These are phyloP conservation scores for Phaeosphaeriaceae sp. DNA, from an alignment of 2,329 filamentous ascomycete species.

Conservation along the genomic window DNA sequence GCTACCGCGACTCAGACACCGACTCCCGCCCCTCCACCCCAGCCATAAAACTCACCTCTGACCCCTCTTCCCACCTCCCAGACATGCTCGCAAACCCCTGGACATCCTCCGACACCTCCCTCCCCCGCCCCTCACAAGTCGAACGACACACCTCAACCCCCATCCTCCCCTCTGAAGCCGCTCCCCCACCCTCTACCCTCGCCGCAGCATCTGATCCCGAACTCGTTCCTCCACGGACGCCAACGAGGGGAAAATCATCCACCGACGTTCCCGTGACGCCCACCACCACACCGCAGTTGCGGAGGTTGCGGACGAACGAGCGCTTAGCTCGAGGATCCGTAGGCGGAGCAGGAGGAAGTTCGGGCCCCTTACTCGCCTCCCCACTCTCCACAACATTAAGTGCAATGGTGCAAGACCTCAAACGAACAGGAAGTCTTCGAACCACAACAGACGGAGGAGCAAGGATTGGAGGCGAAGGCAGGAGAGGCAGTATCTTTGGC, in stretches of 20 bases:
- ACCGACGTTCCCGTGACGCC: constrained; percentile 28
- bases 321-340: constrained; percentile 56
- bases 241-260: constrained; percentile 18
- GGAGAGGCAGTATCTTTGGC: constrained; percentile 26
- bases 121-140: constrained; percentile 17
- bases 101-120: constrained; percentile 18
- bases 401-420: constrained; percentile 70
- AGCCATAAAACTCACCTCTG: constrained; percentile 29
- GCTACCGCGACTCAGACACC: constrained; percentile 4
- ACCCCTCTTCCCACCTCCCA: constrained; percentile 17
- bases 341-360: constrained; percentile 45
- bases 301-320: constrained; percentile 41
- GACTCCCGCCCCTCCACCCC: constrained; percentile 33
- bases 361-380: constrained; percentile 65
- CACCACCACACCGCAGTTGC: constrained; percentile 26
- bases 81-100: constrained; percentile 38
- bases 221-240: constrained; percentile 17
- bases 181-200: constrained; percentile 13
- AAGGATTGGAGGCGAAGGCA: constrained; percentile 6
- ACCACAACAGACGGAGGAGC: no score
- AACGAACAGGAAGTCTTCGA: constrained; percentile 62
- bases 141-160: constrained; percentile 38
- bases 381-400: constrained; percentile 68
- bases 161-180: constrained; percentile 38
- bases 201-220: constrained; percentile 24